Base-by-base conservation (phyloP, 2,329 filamentous ascomycete species). In the Coleophoma cylindrospora region DNA sequence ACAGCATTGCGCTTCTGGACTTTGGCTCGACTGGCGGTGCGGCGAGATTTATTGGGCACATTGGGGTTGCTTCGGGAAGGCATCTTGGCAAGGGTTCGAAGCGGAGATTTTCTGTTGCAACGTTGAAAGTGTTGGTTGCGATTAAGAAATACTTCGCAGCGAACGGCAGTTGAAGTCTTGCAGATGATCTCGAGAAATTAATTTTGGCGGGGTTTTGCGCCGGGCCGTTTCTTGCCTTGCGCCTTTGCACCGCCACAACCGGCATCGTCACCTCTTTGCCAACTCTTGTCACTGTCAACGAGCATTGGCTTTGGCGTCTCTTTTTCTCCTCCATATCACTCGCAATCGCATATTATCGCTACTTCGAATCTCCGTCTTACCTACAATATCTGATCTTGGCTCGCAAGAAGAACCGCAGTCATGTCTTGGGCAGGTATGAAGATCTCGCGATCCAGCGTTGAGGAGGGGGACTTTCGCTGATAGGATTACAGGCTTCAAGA, bases 401-500 rank as follows among this genome's bases (percentile, higher is more conserved):
- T 11, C 9, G 11, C 14, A 19, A 21, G 27, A 3, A 13, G 8
- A 43, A 32, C 27, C 10, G 38, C 61, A 63, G 70, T 57, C 60
- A 75, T 75, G 72, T 74, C 72, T 55, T 75, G 72, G 72, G 72
- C 72, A 59, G 72, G 72, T 74, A 70, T 51, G 66, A 34, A 44
- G 22, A 45, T 37, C 12, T 19, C 45, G 12, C 36, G 3, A 12
- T 10, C 36, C 34, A 11, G 19, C 44, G 11, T n/a, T n/a, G 47
- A 32, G 6, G 40, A 27, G 41, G 41, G 32, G 33, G 46, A 22
- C 34, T 47, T 49, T 27, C 50, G 51, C 61, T 63, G 61, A 61
- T 64, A 65, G 15, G 33, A 34, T 7, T 12, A 45, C 64, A 87
- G 86, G 86, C 58, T 92, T 91, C 76, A 91, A 94, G 76, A 96